Evolutionary conservation across 345 rosid species (phyloP), one percentile per base, ranked within the genome.

Genomic region (Aquilaria sinensis): DNA sequence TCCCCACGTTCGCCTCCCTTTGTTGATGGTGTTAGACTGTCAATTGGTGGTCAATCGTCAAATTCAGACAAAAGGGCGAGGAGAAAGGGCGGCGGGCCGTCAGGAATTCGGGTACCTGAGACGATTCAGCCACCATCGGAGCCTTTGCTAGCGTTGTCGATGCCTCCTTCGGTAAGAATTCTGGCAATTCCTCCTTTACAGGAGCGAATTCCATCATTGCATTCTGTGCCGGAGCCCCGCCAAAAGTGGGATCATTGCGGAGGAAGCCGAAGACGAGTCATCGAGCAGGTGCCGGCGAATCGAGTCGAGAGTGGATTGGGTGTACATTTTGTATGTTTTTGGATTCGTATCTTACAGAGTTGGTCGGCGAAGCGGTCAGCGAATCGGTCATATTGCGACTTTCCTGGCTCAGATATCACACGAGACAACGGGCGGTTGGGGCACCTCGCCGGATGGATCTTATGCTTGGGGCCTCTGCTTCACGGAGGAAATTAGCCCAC

Each of bases 361-460:
- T 23, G 23, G 23, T 23, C 23, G 23, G 23, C 23, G 23, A 23
- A 23, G 23, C 23, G 23, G 23, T 23, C 23, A 23, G 23, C 23
- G 23, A 23, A 23, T 23, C 23, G 23, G 23, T 23, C 23, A 23
- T 23, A 74, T 90, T 51, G 96, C 97, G 0, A 92, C 98, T 4
- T 90, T 90, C 74, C 85, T 93, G 29, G 98, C 94, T 56, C 97
- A 93, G 50, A 85, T 88, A 32, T 93, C 94, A 13, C 98, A 93
- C 31, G 94, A 90, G 75, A 90, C 94, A 47, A 90, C 97, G 0
- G 97, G 98, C 31, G 98, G 94, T 14, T 90, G 96, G 97, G 60
- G 90, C 0, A 93, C 94, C 2, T 96, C 97, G 0, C 98, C 96
- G 3, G 96, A 87, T 23, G 97, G 96, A 52, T 97, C 97, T 0